Evolutionary conservation across 768 basidiomycete genomes (phyloP), one percentile per base, ranked within the genome.

Genomic region (Leccinum pellstonianum): DNA sequence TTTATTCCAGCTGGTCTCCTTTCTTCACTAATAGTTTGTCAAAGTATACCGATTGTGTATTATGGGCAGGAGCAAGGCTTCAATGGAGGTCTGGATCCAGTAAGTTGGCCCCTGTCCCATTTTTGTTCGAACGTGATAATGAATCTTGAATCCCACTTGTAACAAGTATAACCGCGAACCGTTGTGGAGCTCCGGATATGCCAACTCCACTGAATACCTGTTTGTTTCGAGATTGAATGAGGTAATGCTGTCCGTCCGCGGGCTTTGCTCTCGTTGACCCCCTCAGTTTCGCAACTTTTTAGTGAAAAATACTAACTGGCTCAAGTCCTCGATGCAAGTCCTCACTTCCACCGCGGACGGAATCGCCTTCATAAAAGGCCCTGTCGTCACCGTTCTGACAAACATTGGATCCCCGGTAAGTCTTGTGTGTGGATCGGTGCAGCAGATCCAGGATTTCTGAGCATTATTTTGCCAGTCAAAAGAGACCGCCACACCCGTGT

Each of bases 61-160:
- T 90, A 90, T 61, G 90, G 91, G 2, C 88, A 90, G 73, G 91
- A 92, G 66, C 90, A 91, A 69, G 75, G 79, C 43, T 86, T 89
- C 70, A 76, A 73, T 57, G 91, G 90, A 35, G 75, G 73, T 66
- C 73, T 70, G 8, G 90, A 92, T 66, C 90, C 90, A 37, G 86
- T 89, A 70, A 64, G 81, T 66, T 31, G 23, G 27, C 23, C 15
- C 4, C 4, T 23, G 6, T 17, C n/a, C 11, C n/a, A 0, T 33
- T 21, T 19, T 31, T 37, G n/a, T 12, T 15, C 12, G 1, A 37
- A 2, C 35, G 17, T 27, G 54, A 38, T 51, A 41, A 54, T 54
- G 52, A 15, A 56, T 27, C 37, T 19, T 54, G 54, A 15, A 56
- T 27, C 37, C 23, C 33, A 51, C 67, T 77, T 31, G 29, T 31